phyloP scores from a whole-genome alignment of 2,329 filamentous ascomycete genomes.

The Elsinoe arachidis region DNA sequence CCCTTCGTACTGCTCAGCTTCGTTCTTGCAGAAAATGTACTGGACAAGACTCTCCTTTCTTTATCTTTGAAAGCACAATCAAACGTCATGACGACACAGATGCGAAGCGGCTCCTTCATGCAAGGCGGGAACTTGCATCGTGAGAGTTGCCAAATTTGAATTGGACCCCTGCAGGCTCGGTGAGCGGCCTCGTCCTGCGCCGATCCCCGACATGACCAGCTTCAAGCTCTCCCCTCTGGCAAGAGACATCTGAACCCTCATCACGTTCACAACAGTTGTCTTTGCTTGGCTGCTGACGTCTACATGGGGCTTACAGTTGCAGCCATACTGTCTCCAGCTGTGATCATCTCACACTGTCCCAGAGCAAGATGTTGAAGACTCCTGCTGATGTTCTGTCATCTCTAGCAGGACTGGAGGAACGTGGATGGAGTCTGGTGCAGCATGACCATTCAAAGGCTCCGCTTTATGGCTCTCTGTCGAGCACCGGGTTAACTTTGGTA shows the following conservation, averaged over 20 bases:
- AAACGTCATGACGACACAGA: constrained; percentile 2
- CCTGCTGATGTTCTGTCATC: too few relatives aligned
- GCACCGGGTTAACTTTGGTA: too few relatives aligned
- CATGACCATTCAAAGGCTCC: too few relatives aligned
- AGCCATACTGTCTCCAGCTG: too few relatives aligned
- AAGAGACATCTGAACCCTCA: not conserved
- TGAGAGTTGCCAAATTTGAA: not conserved
- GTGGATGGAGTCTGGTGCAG: too few relatives aligned
- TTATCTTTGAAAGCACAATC: not conserved
- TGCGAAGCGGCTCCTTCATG: not conserved
- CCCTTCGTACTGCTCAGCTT: not conserved
- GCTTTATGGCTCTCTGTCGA: too few relatives aligned
- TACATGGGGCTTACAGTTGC: too few relatives aligned
- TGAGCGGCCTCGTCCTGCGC: not conserved
- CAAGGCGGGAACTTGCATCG: not conserved
- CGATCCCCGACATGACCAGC: not conserved
- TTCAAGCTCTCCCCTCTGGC: not conserved
- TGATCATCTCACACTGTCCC: too few relatives aligned
- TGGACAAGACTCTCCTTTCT: not conserved
- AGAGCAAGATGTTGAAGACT: too few relatives aligned
- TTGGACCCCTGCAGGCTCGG: constrained; percentile 1
- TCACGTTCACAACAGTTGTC: too few relatives aligned
- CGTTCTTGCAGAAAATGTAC: not conserved
- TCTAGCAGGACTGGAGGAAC: too few relatives aligned
- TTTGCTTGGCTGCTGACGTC: too few relatives aligned